These are phyloP conservation scores for Pseudonitzschia multistriata DNA, from an alignment of 108 stramenopile genomes.

Conservation along the genomic window DNA sequence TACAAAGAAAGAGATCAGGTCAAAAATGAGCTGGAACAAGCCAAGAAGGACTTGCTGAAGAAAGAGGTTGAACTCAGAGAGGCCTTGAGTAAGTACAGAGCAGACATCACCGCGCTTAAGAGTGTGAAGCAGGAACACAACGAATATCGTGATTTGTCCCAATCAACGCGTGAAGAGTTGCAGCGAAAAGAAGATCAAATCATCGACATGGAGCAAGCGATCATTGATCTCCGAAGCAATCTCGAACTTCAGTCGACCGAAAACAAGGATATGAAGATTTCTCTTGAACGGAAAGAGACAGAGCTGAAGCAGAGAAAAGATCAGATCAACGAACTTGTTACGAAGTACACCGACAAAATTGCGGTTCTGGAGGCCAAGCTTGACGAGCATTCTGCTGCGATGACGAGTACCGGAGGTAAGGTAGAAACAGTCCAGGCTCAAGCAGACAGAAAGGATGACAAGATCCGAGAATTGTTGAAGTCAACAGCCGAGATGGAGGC, in stretches of 20 bases:
- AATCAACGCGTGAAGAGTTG: slow-evolving; percentile 22
- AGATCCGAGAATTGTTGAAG: slow-evolving; percentile 29
- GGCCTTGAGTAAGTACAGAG: slow-evolving; percentile 18
- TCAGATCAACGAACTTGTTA: slow-evolving; percentile 28
- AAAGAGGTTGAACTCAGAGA: slow-evolving; percentile 38
- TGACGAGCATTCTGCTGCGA: slow-evolving; percentile 27
- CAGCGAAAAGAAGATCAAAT: slow-evolving; percentile 33
- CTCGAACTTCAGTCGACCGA: slow-evolving; percentile 24
- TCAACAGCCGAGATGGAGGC: slow-evolving; percentile 28
- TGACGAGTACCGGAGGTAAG: slow-evolving; percentile 17
- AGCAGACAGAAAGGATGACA: slow-evolving; percentile 27
- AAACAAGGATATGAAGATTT: slow-evolving; percentile 25
- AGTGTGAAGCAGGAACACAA: slow-evolving; percentile 34
- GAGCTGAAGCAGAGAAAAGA: slow-evolving; percentile 39
- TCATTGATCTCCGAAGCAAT: slow-evolving; percentile 22
- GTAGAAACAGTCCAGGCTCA: slow-evolving; percentile 27
- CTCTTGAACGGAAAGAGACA: slow-evolving; percentile 22
- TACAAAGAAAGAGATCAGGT: slow-evolving; percentile 28
- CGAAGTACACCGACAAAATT: slow-evolving; percentile 30
- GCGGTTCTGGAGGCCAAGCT: slow-evolving; percentile 29
- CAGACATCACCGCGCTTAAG: slow-evolving; percentile 24
- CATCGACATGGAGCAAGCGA: slow-evolving; percentile 19
- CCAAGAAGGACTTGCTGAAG: slow-evolving; percentile 35
- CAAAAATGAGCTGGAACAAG: slow-evolving; percentile 21
- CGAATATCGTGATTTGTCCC: slow-evolving; percentile 19